A percentile compares a stretch with the other conserved stretches of the same genome.
Conservation (phyloP, 2,329 filamentous ascomycete genomes). For the Colletotrichum lentis region DNA sequence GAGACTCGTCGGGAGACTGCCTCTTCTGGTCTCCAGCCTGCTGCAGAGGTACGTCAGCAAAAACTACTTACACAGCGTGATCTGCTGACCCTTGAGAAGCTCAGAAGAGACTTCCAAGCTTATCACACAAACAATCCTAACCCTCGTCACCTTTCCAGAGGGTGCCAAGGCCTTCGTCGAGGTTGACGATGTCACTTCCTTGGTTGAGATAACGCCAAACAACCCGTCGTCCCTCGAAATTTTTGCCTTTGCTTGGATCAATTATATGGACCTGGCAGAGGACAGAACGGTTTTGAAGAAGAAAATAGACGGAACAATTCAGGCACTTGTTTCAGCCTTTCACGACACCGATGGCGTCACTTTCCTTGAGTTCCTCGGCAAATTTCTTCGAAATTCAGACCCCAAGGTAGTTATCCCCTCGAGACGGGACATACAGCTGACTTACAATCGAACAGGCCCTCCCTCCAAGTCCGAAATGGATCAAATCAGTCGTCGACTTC, state of each 20-base stretch:
- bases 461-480: conserved; percentile 62
- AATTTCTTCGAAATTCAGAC: conserved; percentile 59
- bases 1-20: conserved; percentile 62
- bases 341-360: conserved; percentile 68
- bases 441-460: conserved; percentile 52
- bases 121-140: conserved; percentile 65
- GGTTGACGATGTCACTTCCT: conserved; percentile 60
- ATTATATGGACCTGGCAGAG: conserved; percentile 49
- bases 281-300: conserved; percentile 45
- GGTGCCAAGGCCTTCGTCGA: conserved; percentile 60
- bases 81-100: conserved; percentile 47
- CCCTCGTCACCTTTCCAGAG: conserved; percentile 60
- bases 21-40: conserved; percentile 61
- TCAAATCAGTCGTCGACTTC: conserved; percentile 55
- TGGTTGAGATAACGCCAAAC: conserved; percentile 65
- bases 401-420: conserved; percentile 52
- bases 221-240: conserved; percentile 64
- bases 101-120: conserved; percentile 60
- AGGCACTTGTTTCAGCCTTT: conserved; percentile 61
- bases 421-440: conserved; percentile 25
- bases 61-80: background rate
- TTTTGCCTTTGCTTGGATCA: conserved; percentile 65
- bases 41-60: conserved; percentile 57
- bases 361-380: conserved; percentile 64
- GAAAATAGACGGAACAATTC: conserved; percentile 59